These are phyloP conservation scores for Cladophialophora psammophila DNA, from an alignment of 2,329 filamentous ascomycete genomes.

Conservation along the genomic window DNA sequence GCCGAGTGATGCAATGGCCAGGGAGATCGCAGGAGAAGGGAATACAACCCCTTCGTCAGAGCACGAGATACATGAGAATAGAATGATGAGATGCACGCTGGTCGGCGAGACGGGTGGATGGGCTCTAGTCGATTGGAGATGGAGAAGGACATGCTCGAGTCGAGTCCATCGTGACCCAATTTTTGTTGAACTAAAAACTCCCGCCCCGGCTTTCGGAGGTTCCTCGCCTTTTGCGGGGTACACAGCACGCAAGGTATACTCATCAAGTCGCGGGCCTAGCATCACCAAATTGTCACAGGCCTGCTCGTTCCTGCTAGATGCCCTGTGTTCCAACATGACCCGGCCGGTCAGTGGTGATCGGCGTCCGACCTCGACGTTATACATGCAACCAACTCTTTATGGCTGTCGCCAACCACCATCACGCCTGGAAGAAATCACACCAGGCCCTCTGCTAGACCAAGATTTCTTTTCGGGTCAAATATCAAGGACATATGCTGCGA, in stretches of 20 bases:
- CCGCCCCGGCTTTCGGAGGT: constrained; percentile 11
- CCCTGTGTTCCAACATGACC: neutral
- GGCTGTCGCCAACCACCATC: neutral
- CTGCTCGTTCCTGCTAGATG: neutral
- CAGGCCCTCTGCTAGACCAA: neutral
- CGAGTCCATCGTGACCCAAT: neutral
- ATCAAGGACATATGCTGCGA: neutral
- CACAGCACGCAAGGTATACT: neutral
- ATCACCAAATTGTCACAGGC: neutral
- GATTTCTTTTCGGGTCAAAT: neutral
- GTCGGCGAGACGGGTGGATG: constrained; percentile 13
- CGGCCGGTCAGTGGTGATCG: neutral
- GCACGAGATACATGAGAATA: constrained; percentile 21
- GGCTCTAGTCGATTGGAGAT: constrained; percentile 15
- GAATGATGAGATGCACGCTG: constrained; percentile 23
- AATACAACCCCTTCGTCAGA: constrained; percentile 13
- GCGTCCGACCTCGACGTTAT: neutral
- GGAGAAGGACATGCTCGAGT: neutral
- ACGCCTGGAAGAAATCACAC: neutral
- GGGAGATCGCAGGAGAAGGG: constrained; percentile 5
- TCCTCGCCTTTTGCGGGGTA: constrained; percentile 17
- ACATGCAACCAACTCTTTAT: neutral
- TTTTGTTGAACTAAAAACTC: constrained; percentile 8
- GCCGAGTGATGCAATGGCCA: neutral
- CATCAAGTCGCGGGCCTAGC: neutral